Evolutionary conservation across 1,284 basidiomycete species (phyloP), one percentile per base, ranked within the genome.

Genomic region (Hypsizygus ulmarius): DNA sequence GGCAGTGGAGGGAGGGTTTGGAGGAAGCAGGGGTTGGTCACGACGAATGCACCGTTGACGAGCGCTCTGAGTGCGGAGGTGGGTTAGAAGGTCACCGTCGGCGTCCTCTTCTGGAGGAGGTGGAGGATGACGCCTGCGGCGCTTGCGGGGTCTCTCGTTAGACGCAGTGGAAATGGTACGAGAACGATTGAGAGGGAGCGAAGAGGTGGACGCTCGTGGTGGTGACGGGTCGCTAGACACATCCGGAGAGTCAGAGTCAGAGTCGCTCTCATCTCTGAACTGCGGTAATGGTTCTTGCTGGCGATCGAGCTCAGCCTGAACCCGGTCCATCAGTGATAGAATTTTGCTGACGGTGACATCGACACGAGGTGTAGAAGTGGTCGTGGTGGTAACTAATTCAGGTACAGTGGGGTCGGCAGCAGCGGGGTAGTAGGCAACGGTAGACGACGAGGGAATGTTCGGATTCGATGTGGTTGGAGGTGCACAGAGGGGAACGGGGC

Each of bases 321-420:
- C 54, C 39, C 64, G 67, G 42, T 57, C 46, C 39, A 79, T 61
- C 50, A 85, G 68, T 37, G 61, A 59, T 19, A 87, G 52, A 54
- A 90, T 64, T 60, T 83, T 86, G 61, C 74, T 80, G 39, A 89
- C 64, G 41, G 79, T 75, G 54, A 90, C 78, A 63, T 91, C 88
- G 27, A 63, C 50, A 48, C 56, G 60, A 5, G 51, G 44, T 8
- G 49, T 39, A 32, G 25, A 27, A 47, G 19, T 5, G 39, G 21
- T 27, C 27, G 29, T 30, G 33, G 7, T 27, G 10, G 9, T 29
- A 12, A 45, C 33, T 28, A 38, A 30, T 4, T 19, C 14, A n/a
- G 47, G 25, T 34, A 43, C 12, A 33, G 32, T 34, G 48, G 54
- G 37, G 44, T 50, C 30, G 14, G 43, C 10, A 8, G 51, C 30